Percentiles rank a stretch among this genome's conserved stretches.
phyloP scores from a whole-genome alignment of 1,284 basidiomycete genomes.

The Neolentinus lepideus region DNA sequence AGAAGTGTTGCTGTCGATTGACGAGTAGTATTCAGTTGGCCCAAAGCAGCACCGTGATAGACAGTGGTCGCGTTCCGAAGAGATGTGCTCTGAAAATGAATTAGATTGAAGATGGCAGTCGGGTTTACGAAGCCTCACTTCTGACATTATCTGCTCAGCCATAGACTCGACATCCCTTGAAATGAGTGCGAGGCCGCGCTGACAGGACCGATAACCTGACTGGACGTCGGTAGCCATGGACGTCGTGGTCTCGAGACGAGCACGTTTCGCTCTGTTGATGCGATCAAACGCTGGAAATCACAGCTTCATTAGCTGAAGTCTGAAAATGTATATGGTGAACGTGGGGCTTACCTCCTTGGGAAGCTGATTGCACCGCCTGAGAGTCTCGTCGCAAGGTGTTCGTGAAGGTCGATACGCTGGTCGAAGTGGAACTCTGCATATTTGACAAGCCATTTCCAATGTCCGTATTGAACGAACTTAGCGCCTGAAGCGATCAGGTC shows the following conservation, averaged over 20 bases:
- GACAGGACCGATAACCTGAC: conserved; percentile 40
- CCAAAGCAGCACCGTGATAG: conserved; percentile 31
- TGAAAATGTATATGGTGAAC: background rate
- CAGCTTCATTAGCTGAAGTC: background rate
- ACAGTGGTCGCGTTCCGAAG: conserved; percentile 20
- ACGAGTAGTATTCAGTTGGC: conserved; percentile 40
- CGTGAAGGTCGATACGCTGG: conserved; percentile 45
- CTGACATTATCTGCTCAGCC: conserved; percentile 33
- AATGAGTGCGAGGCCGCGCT: conserved; percentile 41
- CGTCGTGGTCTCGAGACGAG: conserved; percentile 52
- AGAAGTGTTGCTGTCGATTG: conserved; percentile 43
- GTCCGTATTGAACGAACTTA: conserved; percentile 29
- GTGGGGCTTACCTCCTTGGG: conserved; percentile 35
- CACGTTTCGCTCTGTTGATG: conserved; percentile 55
- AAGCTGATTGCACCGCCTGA: conserved; percentile 35
- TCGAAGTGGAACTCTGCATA: conserved; percentile 37
- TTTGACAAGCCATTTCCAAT: conserved; percentile 37
- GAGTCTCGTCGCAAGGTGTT: conserved; percentile 44
- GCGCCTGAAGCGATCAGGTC: conserved; percentile 26
- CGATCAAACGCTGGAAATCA: conserved; percentile 46
- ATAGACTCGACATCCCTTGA: conserved; percentile 43
- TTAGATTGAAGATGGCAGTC: background rate
- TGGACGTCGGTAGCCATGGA: conserved; percentile 42
- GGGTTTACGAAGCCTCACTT: conserved; percentile 31
- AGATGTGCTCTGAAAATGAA: background rate